Percentiles rank a stretch among this genome's conserved stretches.
phyloP scores from a whole-genome alignment of 495 filamentous ascomycete genomes.

The Durotheca rogersii region DNA sequence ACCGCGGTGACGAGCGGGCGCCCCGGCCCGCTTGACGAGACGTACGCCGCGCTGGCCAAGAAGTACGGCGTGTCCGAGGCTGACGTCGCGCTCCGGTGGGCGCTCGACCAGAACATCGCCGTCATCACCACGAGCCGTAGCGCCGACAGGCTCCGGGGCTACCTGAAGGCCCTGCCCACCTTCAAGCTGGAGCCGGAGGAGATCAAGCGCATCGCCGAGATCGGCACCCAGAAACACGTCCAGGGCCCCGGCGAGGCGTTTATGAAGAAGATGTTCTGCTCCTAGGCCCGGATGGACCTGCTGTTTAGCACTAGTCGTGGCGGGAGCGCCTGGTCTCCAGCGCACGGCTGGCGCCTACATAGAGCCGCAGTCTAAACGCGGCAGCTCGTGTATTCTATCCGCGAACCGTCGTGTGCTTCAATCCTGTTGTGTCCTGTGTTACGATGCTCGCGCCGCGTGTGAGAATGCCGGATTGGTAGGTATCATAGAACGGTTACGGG shows the following conservation, averaged over 20 bases:
- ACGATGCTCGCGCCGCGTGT: too few relatives aligned
- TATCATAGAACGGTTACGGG: too few relatives aligned
- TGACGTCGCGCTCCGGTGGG: conserved; percentile 76
- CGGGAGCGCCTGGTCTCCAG: background rate
- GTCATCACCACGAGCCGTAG: conserved; percentile 75
- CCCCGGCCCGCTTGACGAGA: conserved; percentile 67
- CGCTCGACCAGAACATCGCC: conserved; percentile 76
- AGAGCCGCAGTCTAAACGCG: too few relatives aligned
- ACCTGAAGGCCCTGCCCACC: conserved; percentile 55
- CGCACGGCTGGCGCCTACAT: too few relatives aligned
- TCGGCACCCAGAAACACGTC: conserved; percentile 67
- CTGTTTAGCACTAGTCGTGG: conserved; percentile 57
- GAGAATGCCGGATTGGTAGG: too few relatives aligned
- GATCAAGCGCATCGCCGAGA: conserved; percentile 61
- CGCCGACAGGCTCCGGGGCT: conserved; percentile 67
- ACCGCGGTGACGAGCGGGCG: conserved; percentile 59
- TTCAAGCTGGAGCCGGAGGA: conserved; percentile 75
- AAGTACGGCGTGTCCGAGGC: conserved; percentile 76
- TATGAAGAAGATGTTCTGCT: too few relatives aligned
- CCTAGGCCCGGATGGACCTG: too few relatives aligned
- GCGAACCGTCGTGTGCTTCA: too few relatives aligned
- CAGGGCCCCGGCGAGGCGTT: too few relatives aligned
- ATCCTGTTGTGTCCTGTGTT: too few relatives aligned
- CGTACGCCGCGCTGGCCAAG: conserved; percentile 59
- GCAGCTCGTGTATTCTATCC: too few relatives aligned